Evolutionary conservation across 148 eudicot species (phyloP).

Genomic region (Nepenthes mirabilis): DNA sequence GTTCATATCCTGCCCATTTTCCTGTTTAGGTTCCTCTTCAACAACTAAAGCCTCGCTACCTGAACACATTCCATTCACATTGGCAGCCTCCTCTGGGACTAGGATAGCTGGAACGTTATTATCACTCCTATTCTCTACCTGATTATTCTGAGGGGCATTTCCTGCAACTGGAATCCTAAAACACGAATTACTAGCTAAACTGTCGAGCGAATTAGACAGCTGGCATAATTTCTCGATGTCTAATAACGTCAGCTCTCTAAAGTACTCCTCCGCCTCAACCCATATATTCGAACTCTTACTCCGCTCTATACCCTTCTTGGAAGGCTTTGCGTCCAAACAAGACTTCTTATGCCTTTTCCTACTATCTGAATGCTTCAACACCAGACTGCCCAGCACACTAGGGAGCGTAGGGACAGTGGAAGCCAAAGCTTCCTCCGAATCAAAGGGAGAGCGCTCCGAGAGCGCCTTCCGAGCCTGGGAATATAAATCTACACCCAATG

Average conservation of each 20-base stretch:
- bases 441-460: constrained; percentile 70
- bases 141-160: constrained; percentile 12
- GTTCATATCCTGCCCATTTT: constrained; percentile 24
- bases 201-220: constrained; percentile 16
- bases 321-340: constrained; percentile 39
- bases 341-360: constrained; percentile 63
- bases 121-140: constrained; percentile 12
- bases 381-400: constrained; percentile 42
- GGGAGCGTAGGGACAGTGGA: constrained; percentile 40
- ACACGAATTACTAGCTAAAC: constrained; percentile 23
- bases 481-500: constrained; percentile 35
- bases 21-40: constrained; percentile 12
- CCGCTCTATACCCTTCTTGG: constrained; percentile 28
- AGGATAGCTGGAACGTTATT: constrained; percentile 4
- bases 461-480: constrained; percentile 68
- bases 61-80: constrained; percentile 6
- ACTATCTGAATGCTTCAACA: constrained; percentile 49
- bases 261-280: constrained; percentile 67
- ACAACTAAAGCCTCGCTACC: constrained; percentile 3
- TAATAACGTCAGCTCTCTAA: constrained; percentile 46
- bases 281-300: constrained; percentile 31
- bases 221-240: constrained; percentile 57
- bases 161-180: constrained; percentile 33
- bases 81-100: background rate
- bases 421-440: constrained; percentile 40